Conservation (phyloP, 2,329 filamentous ascomycete species). For the Phaeosphaeria sp. region DNA sequence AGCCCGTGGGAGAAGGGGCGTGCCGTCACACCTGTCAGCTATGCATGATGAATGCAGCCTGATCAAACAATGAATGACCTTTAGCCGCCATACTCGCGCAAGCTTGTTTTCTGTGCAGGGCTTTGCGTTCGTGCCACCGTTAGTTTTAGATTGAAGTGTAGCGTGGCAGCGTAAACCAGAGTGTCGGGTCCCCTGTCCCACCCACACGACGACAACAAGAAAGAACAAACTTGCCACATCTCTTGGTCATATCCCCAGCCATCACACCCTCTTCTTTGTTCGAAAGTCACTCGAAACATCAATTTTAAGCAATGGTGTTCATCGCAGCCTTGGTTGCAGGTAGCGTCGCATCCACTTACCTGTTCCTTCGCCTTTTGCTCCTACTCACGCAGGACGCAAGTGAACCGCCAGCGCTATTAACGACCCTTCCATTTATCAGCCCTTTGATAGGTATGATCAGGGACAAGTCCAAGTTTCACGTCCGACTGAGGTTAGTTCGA, state of each 20-base stretch:
- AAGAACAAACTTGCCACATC: neutral
- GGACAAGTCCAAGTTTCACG: conserved; percentile 2
- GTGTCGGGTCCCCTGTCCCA: neutral
- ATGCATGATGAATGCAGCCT: neutral
- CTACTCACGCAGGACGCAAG: neutral
- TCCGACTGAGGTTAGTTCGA: neutral
- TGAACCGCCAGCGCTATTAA: neutral
- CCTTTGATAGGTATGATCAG: conserved; percentile 2
- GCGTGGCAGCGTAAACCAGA: neutral
- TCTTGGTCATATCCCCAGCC: neutral
- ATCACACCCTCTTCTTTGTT: neutral
- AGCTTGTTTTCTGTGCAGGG: neutral
- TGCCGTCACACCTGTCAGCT: neutral
- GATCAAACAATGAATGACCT: neutral
- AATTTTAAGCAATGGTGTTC: neutral
- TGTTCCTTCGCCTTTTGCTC: conserved; percentile 2
- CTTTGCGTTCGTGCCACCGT: neutral
- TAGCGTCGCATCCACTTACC: conserved; percentile 2
- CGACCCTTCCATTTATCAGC: neutral
- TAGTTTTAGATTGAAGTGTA: neutral
- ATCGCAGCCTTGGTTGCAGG: neutral
- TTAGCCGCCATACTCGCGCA: neutral
- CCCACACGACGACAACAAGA: neutral
- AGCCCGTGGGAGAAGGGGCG: neutral
- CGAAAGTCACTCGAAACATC: neutral